Conservation (phyloP, 768 basidiomycete species). For the Podaxis sp. region DNA sequence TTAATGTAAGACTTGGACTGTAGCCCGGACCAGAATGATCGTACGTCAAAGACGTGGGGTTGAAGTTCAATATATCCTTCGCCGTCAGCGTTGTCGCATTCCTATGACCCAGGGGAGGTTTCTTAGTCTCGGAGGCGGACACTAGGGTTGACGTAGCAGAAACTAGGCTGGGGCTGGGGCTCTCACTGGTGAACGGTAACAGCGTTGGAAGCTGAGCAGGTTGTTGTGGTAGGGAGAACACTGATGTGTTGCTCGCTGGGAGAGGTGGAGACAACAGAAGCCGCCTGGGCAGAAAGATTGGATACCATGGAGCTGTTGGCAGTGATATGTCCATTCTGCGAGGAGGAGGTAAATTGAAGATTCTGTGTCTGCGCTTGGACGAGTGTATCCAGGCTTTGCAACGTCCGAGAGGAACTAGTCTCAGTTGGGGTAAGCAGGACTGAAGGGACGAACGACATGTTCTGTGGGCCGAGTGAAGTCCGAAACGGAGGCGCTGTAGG, state of each 20-base stretch:
- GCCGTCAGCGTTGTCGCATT: neutral
- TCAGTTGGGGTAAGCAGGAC: neutral
- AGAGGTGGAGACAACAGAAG: neutral
- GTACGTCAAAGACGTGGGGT: slow-evolving; percentile 4
- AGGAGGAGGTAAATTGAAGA: neutral
- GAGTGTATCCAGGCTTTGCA: neutral
- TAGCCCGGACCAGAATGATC: slow-evolving; percentile 12
- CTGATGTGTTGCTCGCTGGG: neutral
- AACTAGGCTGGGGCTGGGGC: neutral
- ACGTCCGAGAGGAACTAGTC: neutral
- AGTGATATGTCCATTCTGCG: neutral
- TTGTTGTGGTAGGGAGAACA: neutral
- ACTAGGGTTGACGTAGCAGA: neutral
- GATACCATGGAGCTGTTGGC: neutral
- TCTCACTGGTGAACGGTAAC: neutral
- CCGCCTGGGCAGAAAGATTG: neutral
- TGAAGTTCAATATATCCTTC: slow-evolving; percentile 8
- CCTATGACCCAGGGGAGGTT: neutral
- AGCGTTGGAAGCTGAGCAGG: neutral
- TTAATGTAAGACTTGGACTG: slow-evolving; percentile 9
- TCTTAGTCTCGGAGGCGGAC: neutral
- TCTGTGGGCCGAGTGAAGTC: neutral
- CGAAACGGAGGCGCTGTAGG: neutral
- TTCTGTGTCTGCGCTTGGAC: neutral
- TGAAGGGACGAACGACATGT: neutral